Conservation (phyloP, 2,329 filamentous ascomycete species). For the Juglanconis oblonga region DNA sequence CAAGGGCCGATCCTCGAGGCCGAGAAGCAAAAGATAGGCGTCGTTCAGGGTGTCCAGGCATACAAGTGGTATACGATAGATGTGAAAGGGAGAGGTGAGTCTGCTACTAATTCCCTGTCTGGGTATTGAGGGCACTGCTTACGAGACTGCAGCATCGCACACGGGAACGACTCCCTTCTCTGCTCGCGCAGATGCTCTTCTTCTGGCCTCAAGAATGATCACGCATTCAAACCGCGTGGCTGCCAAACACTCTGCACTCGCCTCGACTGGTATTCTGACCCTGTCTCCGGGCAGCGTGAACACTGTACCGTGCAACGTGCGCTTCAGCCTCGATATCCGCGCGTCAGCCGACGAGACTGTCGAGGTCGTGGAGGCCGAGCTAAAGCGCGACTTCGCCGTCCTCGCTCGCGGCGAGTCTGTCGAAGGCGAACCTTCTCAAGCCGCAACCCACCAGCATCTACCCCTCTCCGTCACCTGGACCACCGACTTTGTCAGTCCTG, state of each 20-base stretch:
- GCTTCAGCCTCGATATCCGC: constrained; percentile 67
- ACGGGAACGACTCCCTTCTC: constrained; percentile 66
- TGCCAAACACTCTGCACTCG: constrained; percentile 56
- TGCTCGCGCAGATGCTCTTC: constrained; percentile 62
- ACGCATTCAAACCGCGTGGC: constrained; percentile 63
- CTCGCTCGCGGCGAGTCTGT: constrained; percentile 58
- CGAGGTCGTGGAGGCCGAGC: constrained; percentile 51
- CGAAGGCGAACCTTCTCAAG: constrained; percentile 29
- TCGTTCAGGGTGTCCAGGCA: constrained; percentile 71
- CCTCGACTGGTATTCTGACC: constrained; percentile 66
- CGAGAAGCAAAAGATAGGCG: constrained; percentile 60
- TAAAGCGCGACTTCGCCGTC: constrained; percentile 55
- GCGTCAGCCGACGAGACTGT: constrained; percentile 55
- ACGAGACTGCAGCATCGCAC: constrained; percentile 54
- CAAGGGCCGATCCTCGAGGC: constrained; percentile 74
- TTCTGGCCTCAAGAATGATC: constrained; percentile 67
- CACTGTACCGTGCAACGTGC: constrained; percentile 67
- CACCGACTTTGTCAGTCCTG: constrained; percentile 60
- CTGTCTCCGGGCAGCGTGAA: constrained; percentile 68
- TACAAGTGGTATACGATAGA: constrained; percentile 72
- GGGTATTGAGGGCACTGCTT: too few relatives aligned
- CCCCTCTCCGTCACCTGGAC: constrained; percentile 49
- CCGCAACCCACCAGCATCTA: constrained; percentile 35
- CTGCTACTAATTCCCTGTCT: too few relatives aligned
- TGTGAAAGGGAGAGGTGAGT: constrained; percentile 52